Evolutionary conservation across 2,329 filamentous ascomycete species (phyloP).

Genomic region (Sporothrix protearum): DNA sequence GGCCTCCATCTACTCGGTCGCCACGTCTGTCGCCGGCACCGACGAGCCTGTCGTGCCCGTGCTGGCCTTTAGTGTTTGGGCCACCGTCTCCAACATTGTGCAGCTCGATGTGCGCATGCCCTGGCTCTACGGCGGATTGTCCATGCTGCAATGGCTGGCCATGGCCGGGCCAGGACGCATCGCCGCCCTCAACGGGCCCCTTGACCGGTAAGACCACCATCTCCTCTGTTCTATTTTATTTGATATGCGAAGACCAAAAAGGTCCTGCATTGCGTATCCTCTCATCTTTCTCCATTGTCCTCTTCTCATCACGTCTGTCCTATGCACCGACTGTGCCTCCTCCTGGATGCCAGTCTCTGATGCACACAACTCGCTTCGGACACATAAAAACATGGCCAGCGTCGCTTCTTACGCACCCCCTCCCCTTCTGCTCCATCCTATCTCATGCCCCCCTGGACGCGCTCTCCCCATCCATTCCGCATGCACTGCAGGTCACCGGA

Average conservation of each 20-base stretch:
- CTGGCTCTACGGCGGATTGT: constrained; percentile 75
- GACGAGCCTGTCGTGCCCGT: constrained; percentile 53
- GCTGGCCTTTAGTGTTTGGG: constrained; percentile 72
- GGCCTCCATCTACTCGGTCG: constrained; percentile 11
- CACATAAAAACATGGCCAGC: neutral
- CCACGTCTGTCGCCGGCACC: neutral
- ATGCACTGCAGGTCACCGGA: constrained; percentile 25
- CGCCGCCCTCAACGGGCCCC: constrained; percentile 68
- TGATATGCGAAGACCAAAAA: neutral
- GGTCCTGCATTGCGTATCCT: constrained; percentile 7
- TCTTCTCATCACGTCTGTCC: neutral
- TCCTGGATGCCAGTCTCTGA: neutral
- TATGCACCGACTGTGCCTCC: neutral
- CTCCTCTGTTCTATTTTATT: constrained; percentile 20
- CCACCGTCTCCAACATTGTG: constrained; percentile 67
- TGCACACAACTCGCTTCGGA: neutral
- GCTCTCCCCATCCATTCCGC: constrained; percentile 21
- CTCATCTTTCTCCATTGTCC: constrained; percentile 5
- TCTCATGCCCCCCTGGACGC: neutral
- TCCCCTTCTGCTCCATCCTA: neutral
- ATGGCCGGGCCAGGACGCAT: constrained; percentile 71
- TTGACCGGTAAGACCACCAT: constrained; percentile 76
- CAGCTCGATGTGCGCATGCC: constrained; percentile 81
- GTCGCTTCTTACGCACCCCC: constrained; percentile 5
- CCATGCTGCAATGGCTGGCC: constrained; percentile 70